phyloP scores from a whole-genome alignment of 495 filamentous ascomycete species.

The Aspergillus sclerotiicarbonarius region DNA sequence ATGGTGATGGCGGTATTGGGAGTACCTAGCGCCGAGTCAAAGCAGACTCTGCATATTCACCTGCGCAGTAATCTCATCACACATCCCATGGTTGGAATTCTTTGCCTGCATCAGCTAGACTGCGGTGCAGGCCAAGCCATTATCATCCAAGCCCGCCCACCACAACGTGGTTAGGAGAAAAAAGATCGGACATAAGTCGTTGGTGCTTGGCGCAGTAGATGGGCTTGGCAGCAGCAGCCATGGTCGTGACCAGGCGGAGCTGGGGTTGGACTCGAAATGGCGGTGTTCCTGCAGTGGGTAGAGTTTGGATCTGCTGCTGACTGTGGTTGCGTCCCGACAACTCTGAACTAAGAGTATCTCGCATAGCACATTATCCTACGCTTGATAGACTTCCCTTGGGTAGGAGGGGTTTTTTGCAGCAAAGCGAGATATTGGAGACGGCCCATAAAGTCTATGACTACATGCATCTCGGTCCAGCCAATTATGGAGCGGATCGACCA shows the following conservation, averaged over 20 bases:
- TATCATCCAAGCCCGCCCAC: constrained; percentile 15
- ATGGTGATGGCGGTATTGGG: not conserved
- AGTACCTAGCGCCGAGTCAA: not conserved
- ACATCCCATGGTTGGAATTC: not conserved
- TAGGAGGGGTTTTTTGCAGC: not conserved
- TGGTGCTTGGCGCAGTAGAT: constrained; percentile 22
- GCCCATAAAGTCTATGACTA: constrained; percentile 1
- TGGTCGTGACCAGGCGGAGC: constrained; percentile 8
- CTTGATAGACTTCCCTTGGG: not conserved
- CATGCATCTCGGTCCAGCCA: constrained; percentile 13
- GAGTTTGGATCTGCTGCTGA: constrained; percentile 5
- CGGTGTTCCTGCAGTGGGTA: constrained; percentile 28
- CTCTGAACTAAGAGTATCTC: constrained; percentile 8
- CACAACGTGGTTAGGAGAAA: constrained; percentile 27
- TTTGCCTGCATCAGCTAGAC: constrained; percentile 2
- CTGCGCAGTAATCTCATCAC: constrained; percentile 1
- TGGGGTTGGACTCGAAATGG: constrained; percentile 16
- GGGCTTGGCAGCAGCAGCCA: constrained; percentile 23
- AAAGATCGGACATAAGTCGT: constrained; percentile 14
- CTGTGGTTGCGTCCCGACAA: not conserved
- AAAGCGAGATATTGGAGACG: not conserved
- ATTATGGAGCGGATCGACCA: constrained; percentile 1
- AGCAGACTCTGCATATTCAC: not conserved
- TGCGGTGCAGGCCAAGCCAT: constrained; percentile 8
- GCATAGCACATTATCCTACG: constrained; percentile 3